phyloP scores from a whole-genome alignment of 768 basidiomycete genomes.

The Amanita rubescens region DNA sequence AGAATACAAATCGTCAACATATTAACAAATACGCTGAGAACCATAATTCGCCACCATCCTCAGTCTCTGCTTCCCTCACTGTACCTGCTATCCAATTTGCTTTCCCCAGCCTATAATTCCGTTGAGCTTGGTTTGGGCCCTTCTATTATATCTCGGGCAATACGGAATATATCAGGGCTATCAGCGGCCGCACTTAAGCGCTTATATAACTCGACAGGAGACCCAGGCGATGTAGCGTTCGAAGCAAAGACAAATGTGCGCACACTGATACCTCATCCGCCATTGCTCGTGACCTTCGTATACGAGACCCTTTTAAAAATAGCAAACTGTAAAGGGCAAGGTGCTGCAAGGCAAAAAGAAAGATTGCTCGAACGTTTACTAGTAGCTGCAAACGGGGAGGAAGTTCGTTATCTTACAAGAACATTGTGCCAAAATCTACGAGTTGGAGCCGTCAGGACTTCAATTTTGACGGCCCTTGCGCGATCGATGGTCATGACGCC shows the following conservation, averaged over 20 bases:
- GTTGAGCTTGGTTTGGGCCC: constrained; percentile 66
- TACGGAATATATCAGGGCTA: constrained; percentile 69
- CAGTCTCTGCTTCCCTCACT: constrained; percentile 66
- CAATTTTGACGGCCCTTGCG: constrained; percentile 74
- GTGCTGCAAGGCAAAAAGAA: constrained; percentile 70
- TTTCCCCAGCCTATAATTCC: constrained; percentile 66
- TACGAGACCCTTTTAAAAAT: constrained; percentile 66
- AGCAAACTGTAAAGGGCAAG: constrained; percentile 60
- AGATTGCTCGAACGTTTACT: constrained; percentile 74
- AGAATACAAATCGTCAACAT: constrained; percentile 62
- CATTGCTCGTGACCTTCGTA: constrained; percentile 55
- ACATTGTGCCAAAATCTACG: constrained; percentile 70
- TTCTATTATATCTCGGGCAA: constrained; percentile 59
- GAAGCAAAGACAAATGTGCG: constrained; percentile 71
- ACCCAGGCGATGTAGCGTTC: constrained; percentile 85
- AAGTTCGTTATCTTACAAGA: constrained; percentile 75
- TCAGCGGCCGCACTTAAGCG: constrained; percentile 47
- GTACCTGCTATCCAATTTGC: constrained; percentile 77
- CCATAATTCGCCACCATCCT: constrained; percentile 58
- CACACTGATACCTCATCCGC: constrained; percentile 66
- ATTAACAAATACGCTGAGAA: constrained; percentile 68
- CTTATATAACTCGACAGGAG: constrained; percentile 69
- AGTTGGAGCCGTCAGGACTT: constrained; percentile 83
- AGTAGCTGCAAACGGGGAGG: constrained; percentile 81
- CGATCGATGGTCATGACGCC: constrained; percentile 65